Evolutionary conservation across 106 monocot genomes (phyloP).

Genomic region (Platanthera guangdongensis): DNA sequence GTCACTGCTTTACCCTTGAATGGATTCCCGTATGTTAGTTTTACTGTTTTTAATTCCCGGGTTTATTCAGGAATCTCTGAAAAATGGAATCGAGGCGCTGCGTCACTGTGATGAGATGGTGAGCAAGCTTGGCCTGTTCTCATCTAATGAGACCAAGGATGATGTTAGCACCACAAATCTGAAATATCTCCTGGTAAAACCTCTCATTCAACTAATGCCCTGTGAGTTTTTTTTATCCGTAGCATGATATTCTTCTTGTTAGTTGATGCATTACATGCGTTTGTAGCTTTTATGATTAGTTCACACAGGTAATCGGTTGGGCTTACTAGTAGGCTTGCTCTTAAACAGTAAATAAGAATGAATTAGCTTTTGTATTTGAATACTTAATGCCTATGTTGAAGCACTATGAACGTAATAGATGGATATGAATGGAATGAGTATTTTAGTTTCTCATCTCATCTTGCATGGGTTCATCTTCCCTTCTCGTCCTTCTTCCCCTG

Average conservation of each 20-base stretch:
- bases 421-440: too few species aligned
- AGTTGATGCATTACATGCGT: background rate
- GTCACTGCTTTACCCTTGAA: background rate
- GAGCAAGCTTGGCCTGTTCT: conserved; percentile 87
- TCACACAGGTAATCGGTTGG: too few species aligned
- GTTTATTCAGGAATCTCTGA: conserved; percentile 30
- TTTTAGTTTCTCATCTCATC: too few species aligned
- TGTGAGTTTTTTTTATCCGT: background rate
- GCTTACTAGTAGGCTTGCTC: too few species aligned
- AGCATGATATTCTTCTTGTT: background rate
- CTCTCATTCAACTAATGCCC: background rate
- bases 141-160: conserved; percentile 81
- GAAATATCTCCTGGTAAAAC: conserved; percentile 77
- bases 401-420: too few species aligned
- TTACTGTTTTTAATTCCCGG: conserved; percentile 3
- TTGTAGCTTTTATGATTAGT: too few species aligned
- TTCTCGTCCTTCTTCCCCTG: too few species aligned
- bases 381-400: too few species aligned
- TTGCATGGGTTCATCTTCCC: too few species aligned
- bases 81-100: conserved; percentile 50
- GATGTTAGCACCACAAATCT: conserved; percentile 91
- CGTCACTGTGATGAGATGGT: conserved; percentile 74
- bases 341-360: too few species aligned
- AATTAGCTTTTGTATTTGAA: too few species aligned
- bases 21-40: background rate